A percentile compares a stretch with the other conserved stretches of the same genome.
Evolutionary conservation across 2,329 filamentous ascomycete genomes (phyloP).

Genomic region (Emericellopsis cladophorae): DNA sequence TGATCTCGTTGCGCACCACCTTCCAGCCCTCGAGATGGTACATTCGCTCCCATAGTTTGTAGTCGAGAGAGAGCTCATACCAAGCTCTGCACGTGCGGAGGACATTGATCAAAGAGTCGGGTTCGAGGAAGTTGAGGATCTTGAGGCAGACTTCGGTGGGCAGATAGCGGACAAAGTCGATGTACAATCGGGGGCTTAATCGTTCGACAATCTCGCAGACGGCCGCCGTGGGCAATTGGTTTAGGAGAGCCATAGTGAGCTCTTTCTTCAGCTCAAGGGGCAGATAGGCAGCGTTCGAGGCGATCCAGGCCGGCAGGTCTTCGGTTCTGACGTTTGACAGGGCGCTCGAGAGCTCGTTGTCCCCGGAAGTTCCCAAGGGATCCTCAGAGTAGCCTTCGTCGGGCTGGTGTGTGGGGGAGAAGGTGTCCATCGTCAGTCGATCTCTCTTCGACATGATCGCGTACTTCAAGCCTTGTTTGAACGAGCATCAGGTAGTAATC

Average conservation of each 20-base stretch:
- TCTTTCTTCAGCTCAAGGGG: constrained; percentile 44
- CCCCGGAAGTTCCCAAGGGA: constrained; percentile 26
- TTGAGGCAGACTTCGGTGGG: constrained; percentile 86
- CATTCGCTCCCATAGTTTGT: constrained; percentile 72
- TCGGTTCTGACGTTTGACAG: constrained; percentile 22
- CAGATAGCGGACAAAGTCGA: constrained; percentile 78
- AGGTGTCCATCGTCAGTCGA: constrained; percentile 25
- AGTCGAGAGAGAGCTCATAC: constrained; percentile 70
- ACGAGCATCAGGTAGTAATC: neutral
- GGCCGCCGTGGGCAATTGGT: constrained; percentile 65
- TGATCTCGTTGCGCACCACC: constrained; percentile 52
- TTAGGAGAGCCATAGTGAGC: constrained; percentile 66
- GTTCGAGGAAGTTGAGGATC: constrained; percentile 76
- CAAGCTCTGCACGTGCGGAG: constrained; percentile 71
- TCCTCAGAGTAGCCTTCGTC: constrained; percentile 87
- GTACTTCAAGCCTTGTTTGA: neutral
- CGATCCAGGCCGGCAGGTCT: constrained; percentile 36
- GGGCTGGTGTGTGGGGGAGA: constrained; percentile 43
- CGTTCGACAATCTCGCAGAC: constrained; percentile 71
- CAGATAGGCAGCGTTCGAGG: constrained; percentile 34
- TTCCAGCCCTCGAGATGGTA: constrained; percentile 84
- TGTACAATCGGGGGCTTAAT: constrained; percentile 73
- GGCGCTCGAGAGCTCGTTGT: constrained; percentile 13
- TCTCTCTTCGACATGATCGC: constrained; percentile 5
- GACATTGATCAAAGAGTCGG: constrained; percentile 65